Base-by-base conservation (phyloP, 2,329 filamentous ascomycete species). In the Calonectria multiphialidica region DNA sequence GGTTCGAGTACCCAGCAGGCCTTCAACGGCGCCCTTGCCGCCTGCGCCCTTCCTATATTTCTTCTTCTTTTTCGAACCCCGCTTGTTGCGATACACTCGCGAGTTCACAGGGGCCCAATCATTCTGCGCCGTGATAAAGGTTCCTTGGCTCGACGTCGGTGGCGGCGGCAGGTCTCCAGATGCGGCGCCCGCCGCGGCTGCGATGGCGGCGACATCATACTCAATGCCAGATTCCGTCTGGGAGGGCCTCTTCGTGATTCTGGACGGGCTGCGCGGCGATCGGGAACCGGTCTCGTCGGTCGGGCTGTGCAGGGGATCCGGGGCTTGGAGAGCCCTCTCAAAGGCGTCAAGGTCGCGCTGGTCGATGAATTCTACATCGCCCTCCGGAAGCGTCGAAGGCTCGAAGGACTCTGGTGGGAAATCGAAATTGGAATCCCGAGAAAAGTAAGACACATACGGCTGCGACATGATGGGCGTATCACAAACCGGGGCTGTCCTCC, bases 21-120 rank as follows among this genome's bases (percentile, higher is more conserved):
- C 83, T 50, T 85, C 80, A 7, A 82, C 83, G 0, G 81, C 80
- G 35, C 86, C 87, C 70, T 79, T 80, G 42, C 78, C 82, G 44
- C 86, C 86, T 63, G 76, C 72, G 59, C 70, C 78, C 73, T 66
- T 78, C 67, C 73, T 79, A 59, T 74, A 74, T 40, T 72, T 79
- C 47, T 79, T 81, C 70, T 80, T 84, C 77, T 80, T 82, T 73
- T 80, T 83, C 71, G 74, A 84, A 79, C 78, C 82, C 80, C 83
- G 81, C 79, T 83, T 87, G 64, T 74, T 75, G 16, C 78, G 78
- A 77, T 86, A 81, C 25, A 96, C 88, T 70, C 90, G 92, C 81
- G 96, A 91, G 77, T 94, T 93, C 15, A 98, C 91, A 0, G 97
- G 97, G 18, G 94, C 93, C 97, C 97, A 99, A 86, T 99, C 97